Base-by-base conservation (phyloP, 768 basidiomycete species). In the Galerina marginata region DNA sequence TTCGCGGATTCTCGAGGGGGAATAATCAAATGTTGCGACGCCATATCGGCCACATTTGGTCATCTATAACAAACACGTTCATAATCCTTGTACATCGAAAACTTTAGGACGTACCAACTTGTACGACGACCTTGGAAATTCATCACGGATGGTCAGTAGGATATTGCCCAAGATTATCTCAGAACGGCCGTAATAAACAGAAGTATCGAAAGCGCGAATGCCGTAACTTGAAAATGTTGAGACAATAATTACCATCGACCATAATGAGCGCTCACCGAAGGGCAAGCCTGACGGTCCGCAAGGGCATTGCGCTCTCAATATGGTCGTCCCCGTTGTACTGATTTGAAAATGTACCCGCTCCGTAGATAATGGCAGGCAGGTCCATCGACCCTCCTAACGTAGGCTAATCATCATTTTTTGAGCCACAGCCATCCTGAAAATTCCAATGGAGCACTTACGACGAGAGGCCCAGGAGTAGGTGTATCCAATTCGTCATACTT, bases 1-100 rank as follows among this genome's bases (percentile, higher is more conserved):
- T 20, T 80, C 77, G 15, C 89, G 85, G 55, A 96, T 84, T 38
- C 81, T 85, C 5, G 69, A 63, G 1, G 91, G 89, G 2, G 83
- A 78, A 73, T 95, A 95, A 72, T 96, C 91, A 65, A 95, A 95
- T 44, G 80, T 77, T 1, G 77, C 74, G 15, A 67, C 68, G 7
- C 90, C 92, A 68, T 89, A 92, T 38, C 93, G 83, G 23, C 94
- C 94, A 61, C 90, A 91, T 71, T 96, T 96, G 9, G 92, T 93
- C 77, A 93, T 88, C 92, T 94, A 58, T 26, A 14, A 2, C 46
- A 54, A 48, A 38, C 15, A 36, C 16, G 26, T 37, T n/a, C 38
- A 44, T 25, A 33, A 51, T n/a, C 12, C 12, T 9, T n/a, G n/a
- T 33, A 33, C 36, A 14, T 52, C 16, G 25, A 23, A 9, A 50